These are phyloP conservation scores for Aspergillus ibericus DNA, from an alignment of 2,329 filamentous ascomycete species.

Conservation along the genomic window DNA sequence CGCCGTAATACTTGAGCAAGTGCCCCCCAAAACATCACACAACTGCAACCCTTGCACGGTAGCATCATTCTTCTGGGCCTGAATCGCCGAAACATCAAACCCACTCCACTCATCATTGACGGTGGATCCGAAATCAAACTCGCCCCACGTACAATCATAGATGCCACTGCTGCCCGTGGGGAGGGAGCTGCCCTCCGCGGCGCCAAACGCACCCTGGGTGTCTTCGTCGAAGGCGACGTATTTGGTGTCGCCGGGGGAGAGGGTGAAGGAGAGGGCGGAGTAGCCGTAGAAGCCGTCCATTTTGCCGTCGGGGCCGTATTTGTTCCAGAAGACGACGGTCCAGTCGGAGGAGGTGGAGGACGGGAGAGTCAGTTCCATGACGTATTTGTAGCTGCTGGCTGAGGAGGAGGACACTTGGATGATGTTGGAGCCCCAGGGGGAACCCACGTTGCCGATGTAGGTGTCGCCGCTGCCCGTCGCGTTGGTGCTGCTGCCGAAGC, in stretches of 20 bases:
- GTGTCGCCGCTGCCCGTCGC: constrained; percentile 25
- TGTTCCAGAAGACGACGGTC: constrained; percentile 44
- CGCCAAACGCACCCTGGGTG: constrained; percentile 37
- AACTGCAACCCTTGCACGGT: constrained; percentile 40
- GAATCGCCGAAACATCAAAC: constrained; percentile 43
- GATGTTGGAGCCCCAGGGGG: constrained; percentile 44
- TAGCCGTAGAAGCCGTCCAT: constrained; percentile 40
- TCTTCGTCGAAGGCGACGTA: constrained; percentile 40
- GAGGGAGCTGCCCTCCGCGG: constrained; percentile 24
- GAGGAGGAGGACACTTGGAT: constrained; percentile 34
- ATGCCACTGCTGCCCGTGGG: constrained; percentile 34
- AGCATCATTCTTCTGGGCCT: constrained; percentile 31
- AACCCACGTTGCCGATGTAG: constrained; percentile 42
- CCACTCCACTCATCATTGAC: constrained; percentile 39
- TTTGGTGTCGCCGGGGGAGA: constrained; percentile 35
- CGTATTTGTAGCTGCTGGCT: constrained; percentile 38
- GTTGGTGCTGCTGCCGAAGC: constrained; percentile 35
- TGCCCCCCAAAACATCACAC: constrained; percentile 25
- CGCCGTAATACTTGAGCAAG: constrained; percentile 34
- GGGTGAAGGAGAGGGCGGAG: constrained; percentile 32
- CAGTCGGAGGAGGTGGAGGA: constrained; percentile 33
- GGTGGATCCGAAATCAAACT: constrained; percentile 38
- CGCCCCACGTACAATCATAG: constrained; percentile 40
- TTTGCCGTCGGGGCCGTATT: constrained; percentile 34
- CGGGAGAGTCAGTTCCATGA: constrained; percentile 35